Evolutionary conservation across 1,284 basidiomycete genomes (phyloP).

Genomic region (Fomitiporia mediterranea): DNA sequence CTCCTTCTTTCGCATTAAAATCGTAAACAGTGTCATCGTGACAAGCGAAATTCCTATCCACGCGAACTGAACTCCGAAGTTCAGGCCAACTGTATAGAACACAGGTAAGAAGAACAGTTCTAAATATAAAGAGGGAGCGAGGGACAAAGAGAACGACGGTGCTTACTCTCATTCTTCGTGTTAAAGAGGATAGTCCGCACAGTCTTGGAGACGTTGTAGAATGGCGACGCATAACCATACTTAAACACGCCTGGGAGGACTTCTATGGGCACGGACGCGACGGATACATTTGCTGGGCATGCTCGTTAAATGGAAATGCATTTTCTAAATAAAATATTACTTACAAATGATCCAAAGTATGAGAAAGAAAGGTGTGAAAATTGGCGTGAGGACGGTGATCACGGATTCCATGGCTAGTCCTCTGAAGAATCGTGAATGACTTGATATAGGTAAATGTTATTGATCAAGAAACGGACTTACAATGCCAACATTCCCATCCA

Average conservation of each 20-base stretch:
- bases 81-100: conserved; percentile 50
- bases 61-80: conserved; percentile 54
- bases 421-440: conserved; percentile 26
- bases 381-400: conserved; percentile 48
- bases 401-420: conserved; percentile 64
- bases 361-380: conserved; percentile 56
- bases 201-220: conserved; percentile 62
- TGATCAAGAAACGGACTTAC: conserved; percentile 29
- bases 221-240: conserved; percentile 66
- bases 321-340: conserved; percentile 19
- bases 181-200: conserved; percentile 65
- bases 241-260: conserved; percentile 61
- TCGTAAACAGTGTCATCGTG: conserved; percentile 46
- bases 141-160: too few relatives aligned
- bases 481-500: conserved; percentile 58
- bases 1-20: conserved; percentile 31
- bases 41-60: conserved; percentile 51
- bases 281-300: conserved; percentile 56
- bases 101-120: too few relatives aligned
- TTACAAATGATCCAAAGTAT: conserved; percentile 63
- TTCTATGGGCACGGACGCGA: conserved; percentile 58
- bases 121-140: too few relatives aligned
- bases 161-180: conserved; percentile 56
- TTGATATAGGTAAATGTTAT: not conserved
- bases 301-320: not conserved